phyloP scores from a whole-genome alignment of 2,329 filamentous ascomycete genomes.

The Pleoardoris graminearum region DNA sequence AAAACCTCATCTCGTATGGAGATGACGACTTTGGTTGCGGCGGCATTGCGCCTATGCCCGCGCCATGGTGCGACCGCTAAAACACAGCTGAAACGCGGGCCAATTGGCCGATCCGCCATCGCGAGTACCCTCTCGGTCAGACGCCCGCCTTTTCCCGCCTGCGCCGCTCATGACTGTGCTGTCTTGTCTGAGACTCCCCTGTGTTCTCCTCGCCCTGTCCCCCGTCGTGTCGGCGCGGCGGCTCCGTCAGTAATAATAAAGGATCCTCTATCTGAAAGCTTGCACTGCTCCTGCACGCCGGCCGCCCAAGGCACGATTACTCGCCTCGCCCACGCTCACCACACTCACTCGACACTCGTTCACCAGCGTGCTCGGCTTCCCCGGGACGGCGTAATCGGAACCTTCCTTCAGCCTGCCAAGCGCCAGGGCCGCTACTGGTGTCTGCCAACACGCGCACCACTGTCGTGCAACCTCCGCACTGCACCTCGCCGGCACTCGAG shows the following conservation, averaged over 20 bases:
- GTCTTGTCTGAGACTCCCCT: constrained; percentile 26
- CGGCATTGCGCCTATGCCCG: constrained; percentile 2
- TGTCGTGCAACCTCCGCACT: constrained; percentile 15
- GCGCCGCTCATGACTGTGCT: constrained; percentile 14
- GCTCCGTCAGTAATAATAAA: constrained; percentile 11
- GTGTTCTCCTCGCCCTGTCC: constrained; percentile 19
- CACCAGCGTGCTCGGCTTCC: neutral
- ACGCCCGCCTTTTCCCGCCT: constrained; percentile 12
- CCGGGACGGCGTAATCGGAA: neutral
- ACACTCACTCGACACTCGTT: neutral
- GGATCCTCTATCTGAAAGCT: neutral
- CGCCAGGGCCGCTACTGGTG: neutral
- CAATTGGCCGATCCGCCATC: neutral
- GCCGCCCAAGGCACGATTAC: neutral
- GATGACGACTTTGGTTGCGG: neutral
- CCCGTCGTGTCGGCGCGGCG: neutral
- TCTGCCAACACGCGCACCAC: constrained; percentile 5
- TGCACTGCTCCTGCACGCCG: constrained; percentile 4
- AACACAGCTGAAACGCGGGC: neutral
- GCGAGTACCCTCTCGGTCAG: constrained; percentile 4
- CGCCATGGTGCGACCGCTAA: neutral
- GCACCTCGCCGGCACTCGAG: constrained; percentile 20
- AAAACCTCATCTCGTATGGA: neutral
- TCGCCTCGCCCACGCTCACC: neutral
- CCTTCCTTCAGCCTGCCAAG: neutral